Evolutionary conservation across 73 alveolate genomes (phyloP), one percentile per base, ranked within the genome.

Genomic region (Blepharisma stoltei): DNA sequence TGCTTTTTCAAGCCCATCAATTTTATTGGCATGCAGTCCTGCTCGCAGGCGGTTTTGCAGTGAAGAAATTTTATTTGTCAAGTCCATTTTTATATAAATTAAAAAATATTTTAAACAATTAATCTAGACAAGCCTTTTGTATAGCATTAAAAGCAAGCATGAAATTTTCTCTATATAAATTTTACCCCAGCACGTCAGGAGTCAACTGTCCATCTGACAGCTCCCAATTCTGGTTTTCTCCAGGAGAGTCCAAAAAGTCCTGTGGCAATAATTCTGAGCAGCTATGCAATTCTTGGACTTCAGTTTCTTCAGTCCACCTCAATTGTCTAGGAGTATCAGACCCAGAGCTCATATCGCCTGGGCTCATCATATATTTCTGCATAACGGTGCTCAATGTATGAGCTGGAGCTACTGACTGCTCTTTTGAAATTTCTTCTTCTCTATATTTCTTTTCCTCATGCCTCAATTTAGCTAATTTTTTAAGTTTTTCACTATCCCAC

Each of bases 11-110:
- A 88, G 65, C 66, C 47, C 71, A 77, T 88, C 95, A 6, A 82
- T 75, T 11, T 89, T 89, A 50, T 71, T 68, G 32, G 92, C 87
- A 67, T 83, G 85, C 21, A 88, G 87, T 67, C 84, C 87, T 53
- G 5, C 11, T 83, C 88, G 88, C 49, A 88, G 85, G 67, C 84
- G 84, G 85, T 88, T 78, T 52, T 76, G 78, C 53, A 88, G 52
- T 54, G 52, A 66, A 32, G 81, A 87, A 53, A 84, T 54, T 8
- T 84, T 67, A 81, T 78, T 79, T 67, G 71, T 88, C 95, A 92
- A 88, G 80, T 88, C 95, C 95, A 88, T 88, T 55, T 6, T 76
- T 70, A 14, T 25, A 38, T 9, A 48, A 37, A n/a, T n/a, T n/a
- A n/a, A n/a, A 32, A 32, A 32, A 1, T 32, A 32, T 32, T 32